Evolutionary conservation across 148 eudicot species (phyloP), one percentile per base, ranked within the genome.

Genomic region (Rhododendron ferrugineum): DNA sequence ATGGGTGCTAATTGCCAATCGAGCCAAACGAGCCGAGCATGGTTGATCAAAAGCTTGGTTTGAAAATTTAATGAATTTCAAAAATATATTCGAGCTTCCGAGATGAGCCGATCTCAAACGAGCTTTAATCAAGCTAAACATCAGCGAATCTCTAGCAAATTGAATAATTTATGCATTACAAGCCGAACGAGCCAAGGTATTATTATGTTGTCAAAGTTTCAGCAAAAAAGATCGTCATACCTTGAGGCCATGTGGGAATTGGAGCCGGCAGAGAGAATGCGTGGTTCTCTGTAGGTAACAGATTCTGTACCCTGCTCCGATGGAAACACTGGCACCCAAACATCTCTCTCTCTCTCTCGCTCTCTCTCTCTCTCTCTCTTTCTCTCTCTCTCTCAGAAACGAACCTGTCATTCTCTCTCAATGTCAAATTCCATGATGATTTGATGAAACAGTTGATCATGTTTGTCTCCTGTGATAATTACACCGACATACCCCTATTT

Each of bases 211-310:
- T 40, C 5, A 47, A 83, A 83, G 40, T 36, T 52, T 14, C 5
- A 44, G 36, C 74, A n/a, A 7, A 3, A 11, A 10, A 52, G 37
- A 54, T 15, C 11, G 10, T 56, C 22, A 36, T 81, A 95, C 98
- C 98, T 88, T 84, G 81, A 87, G 96, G 98, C 98, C 98, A 95
- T 30, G 90, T 83, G 5, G 98, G 96, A 80, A 93, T 83, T 44
- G 98, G 93, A 58, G 92, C 91, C 70, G 98, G 96, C 47, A 95
- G 92, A 62, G 91, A 89, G 91, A 94, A 94, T 58, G 86, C n/a
- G 42, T 86, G 70, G n/a, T 89, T 84, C 18, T 84, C 84, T 20
- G 86, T 42, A 70, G 86, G 88, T 22, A 58, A 58, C 22, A 70
- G 49, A 56, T 84, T 83, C 40, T 86, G 68, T 79, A 86, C 80